phyloP scores from a whole-genome alignment of 225 moss, liverwort and hornwort species.

The Bryoerythrophyllum caledonicum region DNA sequence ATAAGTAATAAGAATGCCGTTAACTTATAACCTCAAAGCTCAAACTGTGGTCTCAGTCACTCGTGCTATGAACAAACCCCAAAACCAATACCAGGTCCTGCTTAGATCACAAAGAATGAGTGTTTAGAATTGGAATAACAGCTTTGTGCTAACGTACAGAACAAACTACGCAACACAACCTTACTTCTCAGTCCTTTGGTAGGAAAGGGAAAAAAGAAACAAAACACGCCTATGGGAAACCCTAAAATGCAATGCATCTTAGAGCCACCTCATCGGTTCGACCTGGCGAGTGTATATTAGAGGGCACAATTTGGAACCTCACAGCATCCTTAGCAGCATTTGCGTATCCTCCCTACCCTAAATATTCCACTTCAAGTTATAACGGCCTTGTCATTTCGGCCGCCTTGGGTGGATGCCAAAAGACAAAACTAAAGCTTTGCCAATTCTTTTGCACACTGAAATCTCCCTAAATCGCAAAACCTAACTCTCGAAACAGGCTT shows the following conservation, averaged over 20 bases:
- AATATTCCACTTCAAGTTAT: neutral
- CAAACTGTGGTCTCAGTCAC: neutral
- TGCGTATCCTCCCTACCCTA: neutral
- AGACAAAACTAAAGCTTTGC: neutral
- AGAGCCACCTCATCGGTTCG: neutral
- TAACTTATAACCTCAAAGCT: no score
- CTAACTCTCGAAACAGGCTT: neutral
- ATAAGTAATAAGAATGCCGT: no score
- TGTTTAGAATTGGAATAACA: neutral
- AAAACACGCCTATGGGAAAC: neutral
- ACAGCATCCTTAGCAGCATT: neutral
- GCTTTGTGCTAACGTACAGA: neutral
- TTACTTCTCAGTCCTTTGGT: neutral
- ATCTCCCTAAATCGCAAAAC: neutral
- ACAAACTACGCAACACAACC: neutral
- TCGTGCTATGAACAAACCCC: neutral
- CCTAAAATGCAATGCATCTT: neutral
- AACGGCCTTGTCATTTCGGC: neutral
- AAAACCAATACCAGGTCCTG: neutral
- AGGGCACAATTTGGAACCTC: neutral
- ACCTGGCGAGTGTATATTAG: neutral
- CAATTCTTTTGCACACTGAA: neutral
- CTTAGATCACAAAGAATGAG: neutral
- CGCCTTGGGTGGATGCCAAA: neutral
- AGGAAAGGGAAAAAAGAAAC: neutral